phyloP scores from a whole-genome alignment of 495 filamentous ascomycete genomes.

The Xylaria sp. region DNA sequence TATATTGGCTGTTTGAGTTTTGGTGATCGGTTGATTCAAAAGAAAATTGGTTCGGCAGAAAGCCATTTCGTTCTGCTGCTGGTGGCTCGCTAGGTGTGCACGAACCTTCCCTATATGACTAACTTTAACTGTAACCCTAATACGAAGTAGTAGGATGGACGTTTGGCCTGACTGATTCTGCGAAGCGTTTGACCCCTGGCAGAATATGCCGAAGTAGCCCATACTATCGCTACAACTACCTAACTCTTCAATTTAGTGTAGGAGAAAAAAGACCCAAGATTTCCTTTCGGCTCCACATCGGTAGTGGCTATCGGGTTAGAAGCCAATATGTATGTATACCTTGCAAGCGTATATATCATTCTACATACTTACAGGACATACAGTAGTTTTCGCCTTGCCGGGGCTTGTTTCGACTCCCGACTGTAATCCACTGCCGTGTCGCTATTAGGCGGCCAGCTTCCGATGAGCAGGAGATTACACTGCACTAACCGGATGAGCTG shows the following conservation, averaged over 20 bases:
- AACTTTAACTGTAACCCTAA: background rate
- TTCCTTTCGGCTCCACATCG: background rate
- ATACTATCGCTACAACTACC: background rate
- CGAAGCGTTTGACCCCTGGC: background rate
- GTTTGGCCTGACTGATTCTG: background rate
- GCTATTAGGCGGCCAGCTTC: no score
- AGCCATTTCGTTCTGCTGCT: background rate
- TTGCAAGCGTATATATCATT: background rate
- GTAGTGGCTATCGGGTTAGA: background rate
- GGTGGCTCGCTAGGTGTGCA: background rate
- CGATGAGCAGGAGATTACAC: no score
- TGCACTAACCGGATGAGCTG: no score
- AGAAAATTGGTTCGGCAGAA: background rate
- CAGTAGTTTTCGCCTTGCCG: background rate
- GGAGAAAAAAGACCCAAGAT: background rate
- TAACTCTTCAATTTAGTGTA: no score
- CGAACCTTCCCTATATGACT: background rate
- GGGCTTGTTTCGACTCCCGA: background rate
- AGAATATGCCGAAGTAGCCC: background rate
- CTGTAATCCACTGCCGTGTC: no score
- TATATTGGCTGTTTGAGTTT: slow-evolving; percentile 9
- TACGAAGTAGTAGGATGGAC: background rate
- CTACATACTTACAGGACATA: no score
- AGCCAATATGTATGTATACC: background rate
- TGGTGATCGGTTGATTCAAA: background rate